A percentile compares a stretch with the other conserved stretches of the same genome.
Conservation (phyloP, 805 yeast genomes). For the Priceomyces melissophilus region DNA sequence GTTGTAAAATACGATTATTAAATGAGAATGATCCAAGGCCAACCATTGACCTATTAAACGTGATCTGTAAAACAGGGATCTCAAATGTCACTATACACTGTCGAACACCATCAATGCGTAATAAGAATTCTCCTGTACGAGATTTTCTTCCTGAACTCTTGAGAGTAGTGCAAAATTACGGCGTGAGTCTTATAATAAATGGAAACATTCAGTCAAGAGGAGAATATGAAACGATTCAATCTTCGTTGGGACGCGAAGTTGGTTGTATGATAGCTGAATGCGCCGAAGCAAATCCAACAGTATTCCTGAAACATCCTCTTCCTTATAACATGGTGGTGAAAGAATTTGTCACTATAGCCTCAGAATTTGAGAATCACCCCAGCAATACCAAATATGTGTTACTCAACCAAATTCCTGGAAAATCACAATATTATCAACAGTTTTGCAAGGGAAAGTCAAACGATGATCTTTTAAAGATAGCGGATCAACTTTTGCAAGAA, state of each 20-base stretch:
- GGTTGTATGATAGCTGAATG: constrained; percentile 94
- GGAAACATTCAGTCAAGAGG: constrained; percentile 62
- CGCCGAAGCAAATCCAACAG: constrained; percentile 84
- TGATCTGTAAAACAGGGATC: constrained; percentile 68
- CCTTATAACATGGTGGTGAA: constrained; percentile 54
- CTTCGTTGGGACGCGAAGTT: constrained; percentile 47
- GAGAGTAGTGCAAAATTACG: constrained; percentile 54
- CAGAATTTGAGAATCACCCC: constrained; percentile 54
- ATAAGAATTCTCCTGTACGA: constrained; percentile 76
- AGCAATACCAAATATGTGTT: constrained; percentile 82
- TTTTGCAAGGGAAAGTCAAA: constrained; percentile 55
- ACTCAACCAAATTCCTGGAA: constrained; percentile 76
- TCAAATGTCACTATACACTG: constrained; percentile 87
- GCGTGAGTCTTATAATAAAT: constrained; percentile 74
- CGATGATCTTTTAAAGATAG: constrained; percentile 43
- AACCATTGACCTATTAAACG: constrained; percentile 56
- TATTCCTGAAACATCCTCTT: constrained; percentile 49
- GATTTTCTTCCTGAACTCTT: constrained; percentile 63
- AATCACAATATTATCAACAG: constrained; percentile 53
- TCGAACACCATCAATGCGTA: constrained; percentile 84
- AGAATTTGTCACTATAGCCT: constrained; percentile 56
- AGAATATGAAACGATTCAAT: constrained; percentile 54
- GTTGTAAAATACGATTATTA: constrained; percentile 83
- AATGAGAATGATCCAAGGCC: constrained; percentile 51
- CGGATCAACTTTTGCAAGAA: constrained; percentile 30